These are phyloP conservation scores for Boletus subcaerulescens DNA, from an alignment of 768 basidiomycete genomes.

Conservation along the genomic window DNA sequence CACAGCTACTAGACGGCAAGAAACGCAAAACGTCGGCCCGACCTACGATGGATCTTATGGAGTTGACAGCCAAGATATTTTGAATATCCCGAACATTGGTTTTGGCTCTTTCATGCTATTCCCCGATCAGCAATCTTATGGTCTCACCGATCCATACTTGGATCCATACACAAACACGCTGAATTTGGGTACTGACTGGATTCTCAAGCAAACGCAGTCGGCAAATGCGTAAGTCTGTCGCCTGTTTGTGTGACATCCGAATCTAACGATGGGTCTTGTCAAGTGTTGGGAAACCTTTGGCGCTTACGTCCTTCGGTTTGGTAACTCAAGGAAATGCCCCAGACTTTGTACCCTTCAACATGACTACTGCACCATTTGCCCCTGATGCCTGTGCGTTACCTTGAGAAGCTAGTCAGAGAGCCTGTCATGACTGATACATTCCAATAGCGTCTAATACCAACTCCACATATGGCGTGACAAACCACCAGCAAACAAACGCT, in stretches of 20 bases:
- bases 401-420: background rate
- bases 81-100: slow-evolving; percentile 52
- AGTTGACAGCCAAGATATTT: slow-evolving; percentile 65
- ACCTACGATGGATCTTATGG: slow-evolving; percentile 61
- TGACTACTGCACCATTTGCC: slow-evolving; percentile 41
- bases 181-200: slow-evolving; percentile 54
- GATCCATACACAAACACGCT: slow-evolving; percentile 52
- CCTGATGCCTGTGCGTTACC: slow-evolving; percentile 28
- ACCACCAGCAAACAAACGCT: slow-evolving; percentile 49
- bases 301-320: slow-evolving; percentile 57
- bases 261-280: slow-evolving; percentile 4
- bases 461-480: slow-evolving; percentile 49
- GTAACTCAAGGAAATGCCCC: slow-evolving; percentile 54
- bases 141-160: slow-evolving; percentile 44
- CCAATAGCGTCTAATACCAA: slow-evolving; percentile 14
- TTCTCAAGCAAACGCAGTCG: slow-evolving; percentile 44
- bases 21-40: slow-evolving; percentile 42
- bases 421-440: slow-evolving; percentile 1
- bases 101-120: slow-evolving; percentile 63
- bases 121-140: slow-evolving; percentile 65
- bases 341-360: slow-evolving; percentile 62
- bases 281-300: slow-evolving; percentile 55
- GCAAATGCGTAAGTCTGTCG: slow-evolving; percentile 39
- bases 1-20: slow-evolving; percentile 48
- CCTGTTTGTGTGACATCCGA: background rate